A percentile compares a stretch with the other conserved stretches of the same genome.
These are phyloP conservation scores for Fonsecaea pugnacius DNA, from an alignment of 2,329 filamentous ascomycete genomes.

Conservation along the genomic window DNA sequence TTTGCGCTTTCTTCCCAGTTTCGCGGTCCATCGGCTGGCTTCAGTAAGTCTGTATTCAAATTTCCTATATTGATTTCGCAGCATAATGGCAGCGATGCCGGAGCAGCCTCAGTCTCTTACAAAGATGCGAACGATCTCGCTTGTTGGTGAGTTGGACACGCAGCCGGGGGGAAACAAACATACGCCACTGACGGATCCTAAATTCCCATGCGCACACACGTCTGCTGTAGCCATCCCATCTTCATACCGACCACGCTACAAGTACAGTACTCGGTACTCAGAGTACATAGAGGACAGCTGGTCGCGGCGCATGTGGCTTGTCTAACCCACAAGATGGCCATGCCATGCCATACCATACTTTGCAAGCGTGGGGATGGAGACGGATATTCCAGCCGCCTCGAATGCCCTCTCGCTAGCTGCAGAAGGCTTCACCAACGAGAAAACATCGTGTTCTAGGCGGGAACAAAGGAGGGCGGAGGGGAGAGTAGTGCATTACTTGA, in stretches of 20 bases:
- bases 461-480: background rate
- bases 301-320: no score
- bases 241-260: no score
- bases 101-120: constrained; percentile 3
- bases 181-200: background rate
- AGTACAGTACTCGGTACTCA: no score
- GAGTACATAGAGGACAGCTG: no score
- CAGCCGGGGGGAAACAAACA: background rate
- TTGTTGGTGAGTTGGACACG: background rate
- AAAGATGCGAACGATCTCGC: constrained; percentile 8
- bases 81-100: constrained; percentile 10
- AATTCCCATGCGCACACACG: constrained; percentile 19
- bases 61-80: background rate
- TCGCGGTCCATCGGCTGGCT: background rate
- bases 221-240: no score
- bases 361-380: no score
- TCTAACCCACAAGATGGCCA: no score
- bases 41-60: background rate
- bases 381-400: no score
- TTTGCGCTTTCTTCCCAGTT: background rate
- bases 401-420: no score
- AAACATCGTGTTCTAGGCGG: background rate
- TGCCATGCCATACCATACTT: no score
- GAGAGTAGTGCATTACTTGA: constrained; percentile 12
- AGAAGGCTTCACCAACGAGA: no score